These are phyloP conservation scores for Parachlorella kessleri DNA, from an alignment of 139 green algal species.

Conservation along the genomic window DNA sequence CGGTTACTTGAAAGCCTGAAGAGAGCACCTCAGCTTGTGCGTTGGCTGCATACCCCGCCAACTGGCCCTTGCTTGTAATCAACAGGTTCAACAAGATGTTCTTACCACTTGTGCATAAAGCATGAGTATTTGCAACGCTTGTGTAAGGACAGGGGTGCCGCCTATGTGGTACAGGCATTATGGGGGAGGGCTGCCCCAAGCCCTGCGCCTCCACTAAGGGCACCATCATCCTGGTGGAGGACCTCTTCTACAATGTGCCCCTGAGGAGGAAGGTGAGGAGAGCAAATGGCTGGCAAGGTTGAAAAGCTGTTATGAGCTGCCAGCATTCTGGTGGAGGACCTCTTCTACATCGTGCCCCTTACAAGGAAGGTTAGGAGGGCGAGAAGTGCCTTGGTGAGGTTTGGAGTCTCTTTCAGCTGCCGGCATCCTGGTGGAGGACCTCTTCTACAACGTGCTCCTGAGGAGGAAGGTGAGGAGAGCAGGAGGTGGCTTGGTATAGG, in stretches of 20 bases:
- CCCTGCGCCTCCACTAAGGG: constrained; percentile 80
- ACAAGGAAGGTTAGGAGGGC: constrained; percentile 54
- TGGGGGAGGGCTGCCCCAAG: constrained; percentile 66
- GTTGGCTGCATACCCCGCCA: too few relatives aligned
- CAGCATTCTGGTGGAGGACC: constrained; percentile 90
- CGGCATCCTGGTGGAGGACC: constrained; percentile 90
- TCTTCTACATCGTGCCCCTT: constrained; percentile 95
- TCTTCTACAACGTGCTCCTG: constrained; percentile 95
- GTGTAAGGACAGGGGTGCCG: too few relatives aligned
- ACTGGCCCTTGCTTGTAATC: too few relatives aligned
- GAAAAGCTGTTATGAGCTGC: too few relatives aligned
- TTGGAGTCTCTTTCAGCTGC: constrained; percentile 20
- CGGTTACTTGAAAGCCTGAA: too few relatives aligned
- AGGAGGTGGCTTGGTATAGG: not conserved
- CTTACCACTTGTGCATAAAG: too few relatives aligned
- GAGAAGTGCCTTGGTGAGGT: not conserved
- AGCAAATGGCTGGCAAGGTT: not conserved
- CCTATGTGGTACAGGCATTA: too few relatives aligned
- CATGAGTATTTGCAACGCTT: too few relatives aligned
- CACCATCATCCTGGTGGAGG: constrained; percentile 91
- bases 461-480: constrained; percentile 55
- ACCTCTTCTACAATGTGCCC: constrained; percentile 96
- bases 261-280: constrained; percentile 63
- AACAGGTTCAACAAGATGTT: too few relatives aligned
- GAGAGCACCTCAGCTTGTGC: too few relatives aligned